phyloP scores from a whole-genome alignment of 805 yeast genomes.

The Candida michaelii region DNA sequence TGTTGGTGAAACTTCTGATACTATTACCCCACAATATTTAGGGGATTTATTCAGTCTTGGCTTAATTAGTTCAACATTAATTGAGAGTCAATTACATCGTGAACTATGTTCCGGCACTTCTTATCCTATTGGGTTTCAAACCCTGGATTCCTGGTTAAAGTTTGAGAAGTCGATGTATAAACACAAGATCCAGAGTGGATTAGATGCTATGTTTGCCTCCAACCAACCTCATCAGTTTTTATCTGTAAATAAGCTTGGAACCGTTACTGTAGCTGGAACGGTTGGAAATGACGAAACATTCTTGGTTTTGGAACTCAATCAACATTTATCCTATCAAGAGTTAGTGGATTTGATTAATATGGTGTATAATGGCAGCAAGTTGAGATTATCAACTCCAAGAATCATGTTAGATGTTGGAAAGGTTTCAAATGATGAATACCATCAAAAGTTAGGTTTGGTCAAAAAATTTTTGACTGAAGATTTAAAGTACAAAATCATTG shows the following conservation, averaged over 20 bases:
- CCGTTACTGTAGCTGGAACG: conserved; percentile 50
- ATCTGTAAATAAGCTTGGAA: conserved; percentile 47
- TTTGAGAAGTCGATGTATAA: conserved; percentile 25
- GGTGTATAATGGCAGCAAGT: conserved; percentile 19
- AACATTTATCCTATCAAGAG: conserved; percentile 15
- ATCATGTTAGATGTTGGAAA: conserved; percentile 31
- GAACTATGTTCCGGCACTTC: conserved; percentile 52
- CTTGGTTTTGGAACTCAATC: conserved; percentile 32
- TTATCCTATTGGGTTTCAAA: conserved; percentile 48
- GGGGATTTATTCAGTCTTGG: conserved; percentile 49
- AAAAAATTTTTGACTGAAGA: conserved; percentile 18
- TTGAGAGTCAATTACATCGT: conserved; percentile 51
- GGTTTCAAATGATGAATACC: conserved; percentile 18
- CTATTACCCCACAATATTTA: conserved; percentile 51
- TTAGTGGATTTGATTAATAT: conserved; percentile 14
- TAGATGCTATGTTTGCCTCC: conserved; percentile 48
- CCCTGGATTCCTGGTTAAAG: conserved; percentile 19
- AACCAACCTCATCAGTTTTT: conserved; percentile 47
- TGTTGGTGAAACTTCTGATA: conserved; percentile 46
- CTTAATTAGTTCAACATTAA: conserved; percentile 40
- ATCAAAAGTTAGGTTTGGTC: conserved; percentile 14
- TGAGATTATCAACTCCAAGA: conserved; percentile 18
- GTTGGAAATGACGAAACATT: conserved; percentile 52
- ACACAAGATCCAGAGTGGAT: conserved; percentile 35
- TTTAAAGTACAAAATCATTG: conserved; percentile 25